phyloP scores from a whole-genome alignment of 1,139 yeast genomes.

The Nakaseomyces delphensis region DNA sequence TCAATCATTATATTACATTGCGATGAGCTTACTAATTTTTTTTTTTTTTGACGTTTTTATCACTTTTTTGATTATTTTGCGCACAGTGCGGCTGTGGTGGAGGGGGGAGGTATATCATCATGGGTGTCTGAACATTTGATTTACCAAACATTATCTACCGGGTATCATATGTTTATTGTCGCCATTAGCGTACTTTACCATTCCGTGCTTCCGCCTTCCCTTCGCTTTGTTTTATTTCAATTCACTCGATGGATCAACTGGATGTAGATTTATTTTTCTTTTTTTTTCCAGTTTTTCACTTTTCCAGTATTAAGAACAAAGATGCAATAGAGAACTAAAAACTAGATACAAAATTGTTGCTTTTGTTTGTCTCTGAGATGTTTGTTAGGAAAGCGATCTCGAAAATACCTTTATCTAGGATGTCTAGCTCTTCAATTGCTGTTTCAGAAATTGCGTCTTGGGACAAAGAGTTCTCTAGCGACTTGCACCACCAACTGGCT shows the following conservation, averaged over 20 bases:
- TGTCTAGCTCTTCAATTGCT: constrained; percentile 19
- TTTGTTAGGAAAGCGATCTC: neutral
- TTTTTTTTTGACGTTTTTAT: neutral
- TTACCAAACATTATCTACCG: too few species aligned
- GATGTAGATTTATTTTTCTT: too few species aligned
- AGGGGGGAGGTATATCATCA: too few species aligned
- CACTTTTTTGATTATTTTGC: neutral
- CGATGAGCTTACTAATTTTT: constrained; percentile 5
- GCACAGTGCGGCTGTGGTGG: too few species aligned
- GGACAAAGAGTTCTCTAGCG: constrained; percentile 30
- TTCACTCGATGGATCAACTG: too few species aligned
- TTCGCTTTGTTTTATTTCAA: too few species aligned
- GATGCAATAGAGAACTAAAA: neutral
- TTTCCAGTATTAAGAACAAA: too few species aligned
- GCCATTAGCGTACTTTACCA: too few species aligned
- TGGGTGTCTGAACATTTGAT: neutral
- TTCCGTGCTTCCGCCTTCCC: too few species aligned
- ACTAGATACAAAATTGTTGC: neutral
- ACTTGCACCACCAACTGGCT: constrained; percentile 33
- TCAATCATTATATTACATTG: neutral
- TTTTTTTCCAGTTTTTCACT: too few species aligned
- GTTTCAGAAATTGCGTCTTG: constrained; percentile 27
- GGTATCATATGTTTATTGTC: too few species aligned
- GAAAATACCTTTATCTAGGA: neutral
- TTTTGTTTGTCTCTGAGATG: neutral